Evolutionary conservation across 78 protist genomes (phyloP).

Genomic region (Acrasis kona): DNA sequence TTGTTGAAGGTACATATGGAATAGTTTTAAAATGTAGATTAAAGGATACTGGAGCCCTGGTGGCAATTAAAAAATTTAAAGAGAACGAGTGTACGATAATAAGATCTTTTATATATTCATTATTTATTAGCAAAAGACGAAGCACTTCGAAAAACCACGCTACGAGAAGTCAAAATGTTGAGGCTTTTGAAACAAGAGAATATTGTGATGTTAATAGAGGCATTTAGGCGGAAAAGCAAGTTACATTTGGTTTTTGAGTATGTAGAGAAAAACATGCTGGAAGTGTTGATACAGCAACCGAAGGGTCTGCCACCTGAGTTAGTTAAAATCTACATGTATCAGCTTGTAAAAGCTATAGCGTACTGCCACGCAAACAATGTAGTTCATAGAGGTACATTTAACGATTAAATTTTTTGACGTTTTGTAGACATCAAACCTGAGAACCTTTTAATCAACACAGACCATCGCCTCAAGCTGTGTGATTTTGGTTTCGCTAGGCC

Average conservation of each 20-base stretch:
- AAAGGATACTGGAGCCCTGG: conserved; percentile 47
- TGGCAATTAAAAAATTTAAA: conserved; percentile 56
- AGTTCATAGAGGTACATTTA: too few species aligned
- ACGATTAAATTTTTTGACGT: too few species aligned
- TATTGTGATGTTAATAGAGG: conserved; percentile 28
- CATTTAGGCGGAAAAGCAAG: conserved; percentile 26
- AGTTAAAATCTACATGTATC: neutral
- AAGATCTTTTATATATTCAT: too few species aligned
- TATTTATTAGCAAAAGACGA: too few species aligned
- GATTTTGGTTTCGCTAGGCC: conserved; percentile 55
- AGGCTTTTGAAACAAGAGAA: neutral
- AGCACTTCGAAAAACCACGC: conserved; percentile 19
- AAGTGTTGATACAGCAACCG: conserved; percentile 29
- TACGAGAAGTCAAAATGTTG: conserved; percentile 46
- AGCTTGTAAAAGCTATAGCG: conserved; percentile 23
- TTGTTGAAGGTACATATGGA: conserved; percentile 79
- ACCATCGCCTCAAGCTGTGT: conserved; percentile 33
- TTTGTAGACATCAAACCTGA: conserved; percentile 73
- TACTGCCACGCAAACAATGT: conserved; percentile 30
- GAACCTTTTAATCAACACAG: conserved; percentile 42
- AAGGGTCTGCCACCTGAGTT: conserved; percentile 19
- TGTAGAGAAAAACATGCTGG: conserved; percentile 36
- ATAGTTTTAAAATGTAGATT: conserved; percentile 56
- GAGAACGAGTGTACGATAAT: too few species aligned
- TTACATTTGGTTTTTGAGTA: conserved; percentile 55